These are phyloP conservation scores for Pholiota molesta DNA, from an alignment of 768 basidiomycete genomes.

Conservation along the genomic window DNA sequence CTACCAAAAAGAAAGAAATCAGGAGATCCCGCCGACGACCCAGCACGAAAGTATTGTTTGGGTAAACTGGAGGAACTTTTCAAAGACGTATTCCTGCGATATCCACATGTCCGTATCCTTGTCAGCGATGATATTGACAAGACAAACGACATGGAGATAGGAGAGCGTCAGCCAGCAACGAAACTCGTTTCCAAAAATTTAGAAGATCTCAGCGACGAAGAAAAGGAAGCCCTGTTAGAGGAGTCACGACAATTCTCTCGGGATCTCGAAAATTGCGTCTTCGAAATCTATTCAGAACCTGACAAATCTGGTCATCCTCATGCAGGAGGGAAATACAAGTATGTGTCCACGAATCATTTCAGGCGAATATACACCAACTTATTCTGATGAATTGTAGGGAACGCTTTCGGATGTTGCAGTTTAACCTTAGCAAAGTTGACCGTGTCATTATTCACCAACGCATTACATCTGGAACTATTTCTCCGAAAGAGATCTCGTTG, in stretches of 20 bases:
- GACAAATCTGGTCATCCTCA: constrained; percentile 69
- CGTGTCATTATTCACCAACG: constrained; percentile 79
- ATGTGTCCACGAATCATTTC: constrained; percentile 25
- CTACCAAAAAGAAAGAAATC: constrained; percentile 27
- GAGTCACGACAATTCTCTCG: constrained; percentile 66
- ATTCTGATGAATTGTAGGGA: constrained; percentile 51
- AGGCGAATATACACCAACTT: constrained; percentile 7
- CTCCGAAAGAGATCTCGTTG: constrained; percentile 72
- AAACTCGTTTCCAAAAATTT: constrained; percentile 43
- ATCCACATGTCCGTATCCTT: constrained; percentile 53
- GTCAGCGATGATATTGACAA: constrained; percentile 26
- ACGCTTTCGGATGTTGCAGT: constrained; percentile 88
- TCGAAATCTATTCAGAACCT: constrained; percentile 73
- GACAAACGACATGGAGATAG: constrained; percentile 12
- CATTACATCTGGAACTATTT: constrained; percentile 68
- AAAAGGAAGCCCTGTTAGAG: constrained; percentile 55
- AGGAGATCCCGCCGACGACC: constrained; percentile 54
- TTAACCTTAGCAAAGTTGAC: constrained; percentile 85
- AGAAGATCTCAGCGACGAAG: constrained; percentile 62
- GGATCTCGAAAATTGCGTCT: constrained; percentile 77
- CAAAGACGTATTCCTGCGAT: constrained; percentile 68
- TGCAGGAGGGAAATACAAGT: constrained; percentile 85
- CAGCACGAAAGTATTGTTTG: constrained; percentile 78
- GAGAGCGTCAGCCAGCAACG: constrained; percentile 7
- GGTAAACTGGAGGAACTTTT: constrained; percentile 76